Conservation (phyloP, 2,329 filamentous ascomycete species). For the Colletotrichum camelliae region DNA sequence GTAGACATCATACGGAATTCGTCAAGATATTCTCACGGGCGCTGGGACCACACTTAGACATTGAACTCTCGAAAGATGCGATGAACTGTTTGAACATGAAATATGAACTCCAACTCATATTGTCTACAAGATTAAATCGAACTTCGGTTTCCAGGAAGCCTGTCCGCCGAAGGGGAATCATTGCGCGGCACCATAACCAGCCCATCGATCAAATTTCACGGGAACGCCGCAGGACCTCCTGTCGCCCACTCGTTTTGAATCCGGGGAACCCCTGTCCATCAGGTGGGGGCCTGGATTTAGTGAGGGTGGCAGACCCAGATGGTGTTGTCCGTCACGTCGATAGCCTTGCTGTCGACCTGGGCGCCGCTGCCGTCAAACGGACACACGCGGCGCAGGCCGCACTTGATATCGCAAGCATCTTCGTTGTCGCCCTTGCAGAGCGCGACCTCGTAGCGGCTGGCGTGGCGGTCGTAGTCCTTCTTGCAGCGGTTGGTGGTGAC, state of each 20-base stretch:
- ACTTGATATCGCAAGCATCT: background rate
- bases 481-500: background rate
- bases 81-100: background rate
- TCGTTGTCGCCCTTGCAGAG: constrained; percentile 4
- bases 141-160: background rate
- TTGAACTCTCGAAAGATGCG: background rate
- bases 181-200: background rate
- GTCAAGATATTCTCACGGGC: background rate
- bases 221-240: background rate
- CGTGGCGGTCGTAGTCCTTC: background rate
- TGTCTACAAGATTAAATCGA: background rate
- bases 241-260: background rate
- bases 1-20: background rate
- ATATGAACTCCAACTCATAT: background rate
- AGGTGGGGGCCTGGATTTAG: background rate
- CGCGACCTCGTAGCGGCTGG: constrained; percentile 8
- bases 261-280: background rate
- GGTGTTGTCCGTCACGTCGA: background rate
- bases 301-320: constrained; percentile 3
- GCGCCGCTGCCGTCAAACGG: background rate
- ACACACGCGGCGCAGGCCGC: constrained; percentile 1
- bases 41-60: background rate
- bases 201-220: background rate
- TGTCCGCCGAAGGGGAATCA: background rate
- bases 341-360: constrained; percentile 1